Evolutionary conservation across 2,329 filamentous ascomycete genomes (phyloP), one percentile per base, ranked within the genome.

Genomic region (Penicillium decumbens): DNA sequence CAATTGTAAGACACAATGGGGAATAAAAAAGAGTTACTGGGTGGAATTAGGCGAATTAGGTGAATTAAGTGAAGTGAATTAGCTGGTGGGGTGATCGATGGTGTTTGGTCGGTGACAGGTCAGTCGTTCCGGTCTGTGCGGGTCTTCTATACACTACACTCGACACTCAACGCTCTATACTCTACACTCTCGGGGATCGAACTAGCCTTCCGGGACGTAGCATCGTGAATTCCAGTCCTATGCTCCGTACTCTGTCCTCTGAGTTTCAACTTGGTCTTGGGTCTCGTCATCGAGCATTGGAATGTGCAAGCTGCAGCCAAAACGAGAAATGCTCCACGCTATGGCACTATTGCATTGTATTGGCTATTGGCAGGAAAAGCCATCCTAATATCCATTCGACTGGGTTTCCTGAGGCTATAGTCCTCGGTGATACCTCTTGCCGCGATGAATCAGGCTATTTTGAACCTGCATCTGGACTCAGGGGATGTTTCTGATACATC

Each of bases 401-500:
- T 5, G 33, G 15, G 33, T 23, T 29, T 9, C 15, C 33, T 37
- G 6, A 20, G 33, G 33, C 18, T 23, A 7, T 10, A 8, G 9
- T 5, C 15, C 13, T 25, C 12, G 3, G 6, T 40, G 38, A 40
- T 27, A 40, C 24, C 24, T 40, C 38, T 27, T 15, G 35, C 39
- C 25, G 15, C 33, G 20, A 44, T 35, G 10, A 18, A 37, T 15
- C 25, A 18, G 37, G 47, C 50, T 52, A 51, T 41, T 49, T 37
- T 28, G 48, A 48, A 55, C 50, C 53, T 57, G 55, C 55, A 43
- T 55, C 32, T 29, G 37, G 28, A 24, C 18, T 41, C 41, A 50
- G 43, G 53, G 48, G 50, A 42, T 35, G 23, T 41, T 44, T 65
- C 57, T 64, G 64, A 67, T 55, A 54, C 59, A 63, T 67, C 64